Conservation (phyloP, 2,329 filamentous ascomycete species). For the Monilinia fructicola region DNA sequence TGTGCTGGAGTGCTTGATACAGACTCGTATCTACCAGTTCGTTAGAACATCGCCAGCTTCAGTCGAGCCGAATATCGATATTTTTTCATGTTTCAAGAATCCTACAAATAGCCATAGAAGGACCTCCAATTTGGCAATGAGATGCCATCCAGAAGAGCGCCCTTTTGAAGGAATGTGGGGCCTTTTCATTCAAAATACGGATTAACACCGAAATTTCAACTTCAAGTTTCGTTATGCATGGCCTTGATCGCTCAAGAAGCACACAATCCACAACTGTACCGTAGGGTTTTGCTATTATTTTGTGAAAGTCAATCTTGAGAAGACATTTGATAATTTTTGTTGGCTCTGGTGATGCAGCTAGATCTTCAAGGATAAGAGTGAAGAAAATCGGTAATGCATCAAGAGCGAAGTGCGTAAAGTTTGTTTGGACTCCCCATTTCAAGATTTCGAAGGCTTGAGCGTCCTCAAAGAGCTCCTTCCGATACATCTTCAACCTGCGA, state of each 20-base stretch:
- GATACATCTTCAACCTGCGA: too few relatives aligned
- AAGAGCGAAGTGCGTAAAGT: neutral
- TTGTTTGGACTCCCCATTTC: neutral
- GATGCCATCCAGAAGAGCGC: too few relatives aligned
- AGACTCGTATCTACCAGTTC: neutral
- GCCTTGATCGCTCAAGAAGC: too few relatives aligned
- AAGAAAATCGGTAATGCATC: neutral
- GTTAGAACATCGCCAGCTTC: neutral
- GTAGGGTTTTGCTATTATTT: neutral
- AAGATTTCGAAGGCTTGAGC: neutral
- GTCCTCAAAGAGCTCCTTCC: neutral
- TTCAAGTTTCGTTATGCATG: neutral
- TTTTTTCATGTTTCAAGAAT: neutral
- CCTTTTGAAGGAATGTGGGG: rapidly evolving
- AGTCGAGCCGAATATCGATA: neutral
- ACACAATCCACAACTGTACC: too few relatives aligned
- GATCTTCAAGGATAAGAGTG: neutral
- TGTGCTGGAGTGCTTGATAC: neutral
- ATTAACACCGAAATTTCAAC: neutral
- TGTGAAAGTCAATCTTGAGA: neutral
- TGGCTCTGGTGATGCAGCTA: rapidly evolving
- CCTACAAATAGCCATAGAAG: too few relatives aligned
- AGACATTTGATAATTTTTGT: neutral
- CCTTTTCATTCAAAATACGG: rapidly evolving
- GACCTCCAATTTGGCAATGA: too few relatives aligned